phyloP scores from a whole-genome alignment of 768 basidiomycete species.

The Naganishia randhawae region DNA sequence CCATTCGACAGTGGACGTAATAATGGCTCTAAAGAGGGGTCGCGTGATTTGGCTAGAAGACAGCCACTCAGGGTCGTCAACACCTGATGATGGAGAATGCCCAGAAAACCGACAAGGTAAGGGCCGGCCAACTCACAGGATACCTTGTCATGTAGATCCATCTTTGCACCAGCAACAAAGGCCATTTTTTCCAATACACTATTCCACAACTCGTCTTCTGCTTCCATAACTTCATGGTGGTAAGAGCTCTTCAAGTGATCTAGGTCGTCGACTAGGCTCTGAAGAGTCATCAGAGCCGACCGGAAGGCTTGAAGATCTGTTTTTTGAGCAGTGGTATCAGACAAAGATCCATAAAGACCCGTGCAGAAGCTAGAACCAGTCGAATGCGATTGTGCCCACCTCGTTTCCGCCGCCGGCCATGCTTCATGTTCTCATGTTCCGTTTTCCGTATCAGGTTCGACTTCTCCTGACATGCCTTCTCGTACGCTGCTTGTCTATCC shows the following conservation, averaged over 20 bases:
- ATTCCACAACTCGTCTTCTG: conserved; percentile 93
- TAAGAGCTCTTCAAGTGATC: conserved; percentile 79
- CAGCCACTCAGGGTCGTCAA: conserved; percentile 49
- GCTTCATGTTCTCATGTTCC: conserved; percentile 75
- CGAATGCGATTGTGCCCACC: conserved; percentile 57
- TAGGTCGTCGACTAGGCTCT: conserved; percentile 84
- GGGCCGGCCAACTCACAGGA: conserved; percentile 33
- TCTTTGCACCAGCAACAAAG: conserved; percentile 77
- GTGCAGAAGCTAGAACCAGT: not conserved
- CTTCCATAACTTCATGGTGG: conserved; percentile 80
- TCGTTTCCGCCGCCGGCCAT: conserved; percentile 63
- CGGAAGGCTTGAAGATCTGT: conserved; percentile 86
- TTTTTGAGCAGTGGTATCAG: conserved; percentile 24
- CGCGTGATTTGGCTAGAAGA: conserved; percentile 56
- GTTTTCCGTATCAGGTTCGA: conserved; percentile 79
- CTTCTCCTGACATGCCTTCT: conserved; percentile 74
- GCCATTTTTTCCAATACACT: conserved; percentile 82
- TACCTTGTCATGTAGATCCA: conserved; percentile 77
- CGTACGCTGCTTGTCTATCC: conserved; percentile 82
- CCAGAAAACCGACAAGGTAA: conserved; percentile 29
- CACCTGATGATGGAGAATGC: too few relatives aligned
- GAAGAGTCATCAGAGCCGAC: conserved; percentile 72
- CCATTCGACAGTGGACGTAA: conserved; percentile 85
- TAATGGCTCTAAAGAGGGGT: conserved; percentile 86
- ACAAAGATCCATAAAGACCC: not conserved